Percentiles rank a stretch among this genome's conserved stretches.
phyloP scores from a whole-genome alignment of 2,329 filamentous ascomycete species.

The Apiospora hydei region DNA sequence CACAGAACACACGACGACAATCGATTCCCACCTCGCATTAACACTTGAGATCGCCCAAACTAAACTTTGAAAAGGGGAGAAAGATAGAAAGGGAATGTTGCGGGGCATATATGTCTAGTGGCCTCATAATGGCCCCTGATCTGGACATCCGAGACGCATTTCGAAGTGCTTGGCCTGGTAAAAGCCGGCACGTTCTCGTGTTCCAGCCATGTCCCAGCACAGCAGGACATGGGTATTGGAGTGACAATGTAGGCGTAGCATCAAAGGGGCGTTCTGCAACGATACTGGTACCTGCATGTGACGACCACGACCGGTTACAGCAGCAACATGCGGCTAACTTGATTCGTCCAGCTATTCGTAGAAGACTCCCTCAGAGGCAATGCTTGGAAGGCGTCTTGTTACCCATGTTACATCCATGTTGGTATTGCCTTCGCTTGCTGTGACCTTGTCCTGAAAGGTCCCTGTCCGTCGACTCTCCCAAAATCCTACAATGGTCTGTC shows the following conservation, averaged over 20 bases:
- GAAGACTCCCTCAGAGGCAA: too few relatives aligned
- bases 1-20: background rate
- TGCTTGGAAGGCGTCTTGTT: background rate
- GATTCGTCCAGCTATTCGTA: background rate
- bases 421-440: background rate
- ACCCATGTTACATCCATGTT: background rate
- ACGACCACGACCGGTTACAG: background rate
- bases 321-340: background rate
- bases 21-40: background rate
- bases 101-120: constrained; percentile 15
- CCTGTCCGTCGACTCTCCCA: background rate
- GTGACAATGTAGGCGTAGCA: background rate
- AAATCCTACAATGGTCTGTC: background rate
- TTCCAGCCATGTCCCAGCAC: background rate
- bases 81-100: background rate
- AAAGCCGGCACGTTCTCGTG: background rate
- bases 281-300: constrained; percentile 10
- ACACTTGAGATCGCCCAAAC: background rate
- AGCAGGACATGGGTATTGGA: background rate
- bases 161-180: background rate
- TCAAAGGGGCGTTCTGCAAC: background rate
- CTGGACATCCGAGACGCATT: background rate
- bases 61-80: constrained; percentile 15
- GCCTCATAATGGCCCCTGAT: background rate
- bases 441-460: background rate